Conservation (phyloP, 176 grass and related monocot species). For the Elymus sibiricus region DNA sequence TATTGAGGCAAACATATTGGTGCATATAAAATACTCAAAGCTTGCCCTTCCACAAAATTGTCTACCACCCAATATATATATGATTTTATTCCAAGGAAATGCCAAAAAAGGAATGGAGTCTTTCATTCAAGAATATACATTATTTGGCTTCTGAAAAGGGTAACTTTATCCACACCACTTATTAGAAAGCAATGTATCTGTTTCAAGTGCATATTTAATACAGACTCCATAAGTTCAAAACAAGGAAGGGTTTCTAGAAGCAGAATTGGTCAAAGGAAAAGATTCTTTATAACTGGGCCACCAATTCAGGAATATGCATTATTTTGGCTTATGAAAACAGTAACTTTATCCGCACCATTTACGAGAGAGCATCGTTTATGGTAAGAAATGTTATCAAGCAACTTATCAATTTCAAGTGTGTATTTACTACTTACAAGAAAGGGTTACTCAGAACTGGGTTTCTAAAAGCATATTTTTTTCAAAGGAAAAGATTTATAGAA, state of each 20-base stretch:
- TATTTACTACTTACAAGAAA: background rate
- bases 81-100: background rate
- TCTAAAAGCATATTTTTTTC: background rate
- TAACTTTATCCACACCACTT: too few species aligned
- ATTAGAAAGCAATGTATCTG: too few species aligned
- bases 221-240: too few species aligned
- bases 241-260: background rate
- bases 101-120: background rate
- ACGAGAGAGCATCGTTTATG: background rate
- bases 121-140: background rate
- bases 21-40: constrained; percentile 17
- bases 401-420: background rate
- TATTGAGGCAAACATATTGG: background rate
- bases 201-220: too few species aligned
- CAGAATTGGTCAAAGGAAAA: background rate
- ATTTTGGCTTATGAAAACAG: background rate
- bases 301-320: background rate
- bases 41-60: background rate
- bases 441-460: background rate
- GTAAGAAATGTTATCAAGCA: background rate
- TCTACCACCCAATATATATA: constrained; percentile 1
- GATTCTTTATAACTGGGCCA: background rate
- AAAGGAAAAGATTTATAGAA: background rate
- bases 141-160: too few species aligned
- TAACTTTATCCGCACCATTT: background rate